Base-by-base conservation (phyloP, 2,329 filamentous ascomycete genomes). In the Epicoccum sorghinum region DNA sequence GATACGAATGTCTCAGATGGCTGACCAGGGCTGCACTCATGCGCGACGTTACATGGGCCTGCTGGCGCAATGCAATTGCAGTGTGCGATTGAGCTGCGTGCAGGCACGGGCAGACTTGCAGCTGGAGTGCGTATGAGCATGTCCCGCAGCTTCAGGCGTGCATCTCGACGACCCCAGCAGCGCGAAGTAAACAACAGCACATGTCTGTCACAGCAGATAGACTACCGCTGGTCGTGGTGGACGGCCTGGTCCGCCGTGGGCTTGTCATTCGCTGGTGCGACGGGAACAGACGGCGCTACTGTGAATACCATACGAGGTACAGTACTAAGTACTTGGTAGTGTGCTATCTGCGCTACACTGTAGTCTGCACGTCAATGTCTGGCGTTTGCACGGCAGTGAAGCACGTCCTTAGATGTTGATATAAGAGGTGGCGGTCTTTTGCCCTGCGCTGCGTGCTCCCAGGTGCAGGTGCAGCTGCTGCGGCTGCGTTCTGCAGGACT, bases 221-320 rank as follows among this genome's bases (percentile, higher is more conserved):
- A 7, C 27, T 29, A 23, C 14, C 36, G 36, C 33, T 12, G 38
- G 37, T 47, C 42, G 29, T 41, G 42, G 41, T 44, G 23, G 38
- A 36, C 51, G 51, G 51, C 45, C 22, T 43, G 33, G 43, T 22
- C 44, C 45, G 51, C 35, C 27, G 39, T 10, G 30, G 38, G 7
- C 25, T 30, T 38, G 30, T 39, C 30, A 43, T 38, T 29, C 27
- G 32, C 32, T 12, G 32, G 32, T 33, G 7, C 32, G 27, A 9
- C 27, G 27, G 27, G 27, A 29, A 29, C 27, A 29, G 27, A 29
- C 25, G 37, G 9, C 27, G 27, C 27, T 29, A 29, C 27, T 29
- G 27, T 9, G 18, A 18, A 18, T 29, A 29, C 27, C 27, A 9
- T 29, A 9, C 27, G 27, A 7, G 2, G 27, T 18, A 18, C 18